Base-by-base conservation (phyloP, 805 yeast genomes). In the Candida piceae region DNA sequence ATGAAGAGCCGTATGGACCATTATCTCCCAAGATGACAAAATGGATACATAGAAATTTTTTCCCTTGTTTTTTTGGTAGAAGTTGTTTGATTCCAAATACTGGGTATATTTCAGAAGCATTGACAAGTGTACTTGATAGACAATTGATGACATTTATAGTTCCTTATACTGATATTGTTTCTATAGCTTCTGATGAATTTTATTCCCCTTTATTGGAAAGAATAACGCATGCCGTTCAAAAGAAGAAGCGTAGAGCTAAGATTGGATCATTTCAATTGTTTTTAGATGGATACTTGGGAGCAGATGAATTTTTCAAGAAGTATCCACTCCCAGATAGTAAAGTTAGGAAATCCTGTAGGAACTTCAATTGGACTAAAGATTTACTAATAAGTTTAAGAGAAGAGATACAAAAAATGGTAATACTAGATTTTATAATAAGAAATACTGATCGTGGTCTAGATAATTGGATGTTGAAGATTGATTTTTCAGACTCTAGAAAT, bases 1-100 rank as follows among this genome's bases (percentile, higher is more conserved):
- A 81, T 55, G 89, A 82, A 55, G 88, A 82, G 48, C 89, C 88
- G 0, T 82, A 82, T 51, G 89, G 88, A 0, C 85, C 87, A 1
- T 51, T 82, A 35, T 76, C 84, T 4, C 88, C 89, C 1, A 82
- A 82, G 53, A 79, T 88, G 87, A 74, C 84, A 2, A 82, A 82
- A 57, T 82, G 89, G 88, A 53, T 80, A 4, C 88, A 82, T 52
- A 56, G 88, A 46, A 82, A 80, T 19, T 68, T 82, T 42, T 82
- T 82, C 39, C 89, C 89, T 3, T 82, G 87, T 48, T 81, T 80
- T 52, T 82, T 82, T 58, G 88, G 89, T 4, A 56, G 89, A 35
- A 71, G 81, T 22, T 81, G 88, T 53, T 58, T 82, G 34, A 79
- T 82, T 19, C 86, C 87, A 1, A 82, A 82, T 54, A 65, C 78